phyloP scores from a whole-genome alignment of 345 rosid species.

The Eutrema heterophyllum region DNA sequence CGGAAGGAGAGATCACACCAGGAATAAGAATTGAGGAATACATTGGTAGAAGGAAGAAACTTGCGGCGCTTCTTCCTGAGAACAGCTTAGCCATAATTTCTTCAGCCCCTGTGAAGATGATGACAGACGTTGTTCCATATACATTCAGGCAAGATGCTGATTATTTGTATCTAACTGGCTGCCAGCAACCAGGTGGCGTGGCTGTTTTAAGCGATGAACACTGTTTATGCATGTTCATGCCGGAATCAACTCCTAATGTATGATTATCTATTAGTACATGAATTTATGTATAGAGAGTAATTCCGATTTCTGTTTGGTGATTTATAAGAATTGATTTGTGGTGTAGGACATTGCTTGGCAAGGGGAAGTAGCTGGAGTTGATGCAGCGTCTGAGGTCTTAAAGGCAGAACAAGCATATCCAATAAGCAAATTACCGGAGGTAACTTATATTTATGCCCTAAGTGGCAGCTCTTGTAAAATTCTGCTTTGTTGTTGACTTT shows the following conservation, averaged over 20 bases:
- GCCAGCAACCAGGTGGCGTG: constrained; percentile 93
- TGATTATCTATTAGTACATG: constrained; percentile 13
- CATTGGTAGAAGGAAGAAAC: constrained; percentile 60
- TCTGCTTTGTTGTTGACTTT: background rate
- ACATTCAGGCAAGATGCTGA: constrained; percentile 87
- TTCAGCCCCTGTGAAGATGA: constrained; percentile 90
- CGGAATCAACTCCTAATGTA: constrained; percentile 73
- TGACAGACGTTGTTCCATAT: constrained; percentile 94
- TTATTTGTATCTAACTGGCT: constrained; percentile 82
- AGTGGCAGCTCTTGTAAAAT: background rate
- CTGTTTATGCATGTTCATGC: constrained; percentile 99
- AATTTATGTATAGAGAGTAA: background rate
- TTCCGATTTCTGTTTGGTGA: background rate
- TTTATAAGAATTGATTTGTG: background rate
- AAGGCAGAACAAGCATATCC: constrained; percentile 89
- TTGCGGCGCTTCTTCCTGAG: constrained; percentile 75
- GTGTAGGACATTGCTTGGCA: constrained; percentile 84
- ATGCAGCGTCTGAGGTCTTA: constrained; percentile 73
- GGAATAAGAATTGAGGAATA: constrained; percentile 72
- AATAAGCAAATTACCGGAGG: constrained; percentile 59
- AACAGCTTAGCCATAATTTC: constrained; percentile 76
- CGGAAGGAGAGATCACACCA: constrained; percentile 88
- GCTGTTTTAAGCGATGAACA: constrained; percentile 67
- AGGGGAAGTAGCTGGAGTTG: constrained; percentile 86
- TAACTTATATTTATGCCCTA: constrained; percentile 28